phyloP scores from a whole-genome alignment of 306 rosid genomes.

The Cucurbita pepo region DNA sequence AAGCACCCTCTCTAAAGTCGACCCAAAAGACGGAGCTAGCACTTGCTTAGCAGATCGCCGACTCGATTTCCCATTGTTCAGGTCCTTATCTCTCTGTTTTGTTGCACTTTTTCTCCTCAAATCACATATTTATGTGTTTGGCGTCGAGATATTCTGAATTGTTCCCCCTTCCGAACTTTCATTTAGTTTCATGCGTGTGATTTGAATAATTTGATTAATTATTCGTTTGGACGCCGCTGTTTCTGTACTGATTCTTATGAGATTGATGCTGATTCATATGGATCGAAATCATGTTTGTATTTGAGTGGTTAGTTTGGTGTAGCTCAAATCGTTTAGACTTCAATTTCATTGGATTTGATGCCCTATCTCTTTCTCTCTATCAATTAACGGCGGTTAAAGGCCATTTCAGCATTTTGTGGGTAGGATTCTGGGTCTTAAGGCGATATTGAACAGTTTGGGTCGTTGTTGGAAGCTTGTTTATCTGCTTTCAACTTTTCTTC shows the following conservation, averaged over 20 bases:
- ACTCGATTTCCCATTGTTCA: not conserved
- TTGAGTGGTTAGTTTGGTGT: not conserved
- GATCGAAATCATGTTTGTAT: not conserved
- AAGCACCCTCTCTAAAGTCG: not conserved
- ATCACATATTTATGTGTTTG: not conserved
- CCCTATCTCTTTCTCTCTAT: not conserved
- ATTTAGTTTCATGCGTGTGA: not conserved
- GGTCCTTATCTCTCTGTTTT: not conserved
- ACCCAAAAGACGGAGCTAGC: not conserved
- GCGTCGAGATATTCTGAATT: not conserved
- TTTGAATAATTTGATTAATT: not conserved
- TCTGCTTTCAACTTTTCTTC: not conserved
- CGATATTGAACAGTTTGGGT: not conserved
- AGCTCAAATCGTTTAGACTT: not conserved
- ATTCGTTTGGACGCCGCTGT: not conserved
- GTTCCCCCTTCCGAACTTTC: not conserved
- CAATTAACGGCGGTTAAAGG: not conserved
- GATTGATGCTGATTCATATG: not conserved
- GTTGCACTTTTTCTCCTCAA: not conserved
- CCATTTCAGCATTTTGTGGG: not conserved
- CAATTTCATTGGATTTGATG: not conserved
- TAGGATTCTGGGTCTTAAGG: not conserved
- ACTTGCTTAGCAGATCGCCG: slow-evolving; percentile 4
- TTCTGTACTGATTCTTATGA: not conserved
- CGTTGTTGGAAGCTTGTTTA: not conserved